Evolutionary conservation across 768 basidiomycete species (phyloP).

Genomic region (Lepiota venenata): DNA sequence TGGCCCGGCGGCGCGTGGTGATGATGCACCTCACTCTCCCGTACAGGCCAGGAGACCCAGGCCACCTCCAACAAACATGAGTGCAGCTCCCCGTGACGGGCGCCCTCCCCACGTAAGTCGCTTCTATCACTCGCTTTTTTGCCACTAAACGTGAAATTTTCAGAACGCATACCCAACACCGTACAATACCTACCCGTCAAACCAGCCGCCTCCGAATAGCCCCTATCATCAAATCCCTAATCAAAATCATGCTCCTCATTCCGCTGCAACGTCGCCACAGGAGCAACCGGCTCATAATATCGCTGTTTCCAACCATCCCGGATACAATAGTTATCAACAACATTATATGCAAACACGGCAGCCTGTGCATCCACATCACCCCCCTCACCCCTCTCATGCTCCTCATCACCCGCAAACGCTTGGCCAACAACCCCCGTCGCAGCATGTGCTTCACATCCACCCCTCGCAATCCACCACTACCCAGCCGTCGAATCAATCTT

Average conservation of each 20-base stretch:
- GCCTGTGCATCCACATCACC: conserved; percentile 9
- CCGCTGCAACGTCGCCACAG: conserved; percentile 5
- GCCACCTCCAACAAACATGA: conserved; percentile 31
- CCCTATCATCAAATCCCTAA: conserved; percentile 28
- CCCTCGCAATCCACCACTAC: conserved; percentile 19
- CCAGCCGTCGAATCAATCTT: background rate
- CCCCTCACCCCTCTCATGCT: conserved; percentile 22
- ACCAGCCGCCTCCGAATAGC: conserved; percentile 31
- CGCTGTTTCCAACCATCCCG: conserved; percentile 6
- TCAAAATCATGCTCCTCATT: conserved; percentile 10
- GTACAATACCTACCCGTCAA: conserved; percentile 34
- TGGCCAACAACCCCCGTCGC: conserved; percentile 21
- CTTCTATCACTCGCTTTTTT: conserved; percentile 7
- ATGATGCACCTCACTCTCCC: conserved; percentile 32
- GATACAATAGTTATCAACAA: conserved; percentile 9
- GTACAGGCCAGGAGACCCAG: conserved; percentile 42
- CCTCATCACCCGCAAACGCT: conserved; percentile 24
- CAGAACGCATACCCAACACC: conserved; percentile 30
- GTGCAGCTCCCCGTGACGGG: conserved; percentile 39
- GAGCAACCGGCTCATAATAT: conserved; percentile 11
- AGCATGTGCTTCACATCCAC: conserved; percentile 32
- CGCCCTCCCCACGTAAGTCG: conserved; percentile 49
- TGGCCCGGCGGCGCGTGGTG: conserved; percentile 29
- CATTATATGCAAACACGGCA: conserved; percentile 9
- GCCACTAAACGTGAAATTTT: background rate